Base-by-base conservation (phyloP, 495 filamentous ascomycete species). In the Apodospora peruviana region DNA sequence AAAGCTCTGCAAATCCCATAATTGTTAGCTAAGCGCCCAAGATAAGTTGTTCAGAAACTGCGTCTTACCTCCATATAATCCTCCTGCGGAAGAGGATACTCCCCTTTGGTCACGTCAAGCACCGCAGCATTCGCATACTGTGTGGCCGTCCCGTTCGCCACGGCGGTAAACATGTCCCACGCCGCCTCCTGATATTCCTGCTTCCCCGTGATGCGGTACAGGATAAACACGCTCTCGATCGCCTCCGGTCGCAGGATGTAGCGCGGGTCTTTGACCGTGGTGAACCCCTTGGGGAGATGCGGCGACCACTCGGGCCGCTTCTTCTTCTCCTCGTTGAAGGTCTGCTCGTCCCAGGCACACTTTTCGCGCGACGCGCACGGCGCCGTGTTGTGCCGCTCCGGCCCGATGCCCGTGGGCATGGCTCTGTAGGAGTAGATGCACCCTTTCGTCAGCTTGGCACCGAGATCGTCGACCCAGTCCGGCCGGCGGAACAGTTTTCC, bases 341-440 rank as follows among this genome's bases (percentile, higher is more conserved):
- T 57, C 2, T 76, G 78, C 59, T 86, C 74, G 55, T 90, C 81
- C 86, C 89, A 96, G 17, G 73, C 54, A 59, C 90, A 96, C n/a
- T 73, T 55, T 19, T 73, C 58, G 14, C 60, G 62, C 34, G 82
- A 75, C 25, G 78, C 65, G 62, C 91, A 96, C 5, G 79, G 71
- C 11, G 87, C 62, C 19, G 83, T 68, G 14, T 70, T 64, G 56
- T 87, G 83, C 5, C 67, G 58, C 64, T 96, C 91, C 0, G 91
- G 90, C 86, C 91, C 91, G 57, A 96, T 88, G 1, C 89, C 91
- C 0, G 86, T 87, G 11, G 78, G 72, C 18, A 86, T 88, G 17
- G 80, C 70, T 51, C 82, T 76, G 58, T 96, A 96, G 0, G 86
- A 82, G 80, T 87, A 96, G 17, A 91, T 82, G 59, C 91, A 96